Evolutionary conservation across 805 yeast genomes (phyloP), one percentile per base, ranked within the genome.

Genomic region (Saccharomycopsis fodiens): DNA sequence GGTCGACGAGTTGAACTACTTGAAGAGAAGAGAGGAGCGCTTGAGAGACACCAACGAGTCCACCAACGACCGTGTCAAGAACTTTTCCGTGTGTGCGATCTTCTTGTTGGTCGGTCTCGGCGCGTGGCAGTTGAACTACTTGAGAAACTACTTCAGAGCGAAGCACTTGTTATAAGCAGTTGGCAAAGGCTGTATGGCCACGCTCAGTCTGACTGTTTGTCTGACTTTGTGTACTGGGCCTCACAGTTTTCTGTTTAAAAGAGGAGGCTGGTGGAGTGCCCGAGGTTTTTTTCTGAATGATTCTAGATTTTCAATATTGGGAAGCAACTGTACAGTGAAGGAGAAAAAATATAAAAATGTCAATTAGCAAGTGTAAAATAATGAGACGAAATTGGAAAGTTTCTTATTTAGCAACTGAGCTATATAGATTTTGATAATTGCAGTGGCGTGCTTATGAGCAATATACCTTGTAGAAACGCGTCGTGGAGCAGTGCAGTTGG

Each of bases 31-130:
- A 68, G 98, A 93, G 67, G 91, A 82, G 65, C 78, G 86, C 65
- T 73, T 93, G 66, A 84, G 98, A 70, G 94, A 93, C 64, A 93
- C 98, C 42, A 93, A 93, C 66, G 98, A 93, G 70, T 82, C 94
- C 36, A 93, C 98, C 42, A 93, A 93, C 68, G 73, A 82, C 55
- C 81, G 98, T 62, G 96, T 91, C 48, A 82, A 87, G 68, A 79
- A 82, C 68, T 93, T 93, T 63, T 85, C 95, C 13, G 57, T 85
- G 27, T 58, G 79, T 39, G 77, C 87, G 50, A 72, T 88, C 48
- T 25, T 82, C 34, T 72, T 87, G 31, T 74, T 93, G 62, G 60
- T 87, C 43, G 77, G 78, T 21, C 77, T 93, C 57, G 96, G 97
- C 41, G 79, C 74, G 32, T 91, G 97, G 95, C 97, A 93, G 73